Evolutionary conservation across 345 rosid species (phyloP).

Genomic region (Boechera retrofracta): DNA sequence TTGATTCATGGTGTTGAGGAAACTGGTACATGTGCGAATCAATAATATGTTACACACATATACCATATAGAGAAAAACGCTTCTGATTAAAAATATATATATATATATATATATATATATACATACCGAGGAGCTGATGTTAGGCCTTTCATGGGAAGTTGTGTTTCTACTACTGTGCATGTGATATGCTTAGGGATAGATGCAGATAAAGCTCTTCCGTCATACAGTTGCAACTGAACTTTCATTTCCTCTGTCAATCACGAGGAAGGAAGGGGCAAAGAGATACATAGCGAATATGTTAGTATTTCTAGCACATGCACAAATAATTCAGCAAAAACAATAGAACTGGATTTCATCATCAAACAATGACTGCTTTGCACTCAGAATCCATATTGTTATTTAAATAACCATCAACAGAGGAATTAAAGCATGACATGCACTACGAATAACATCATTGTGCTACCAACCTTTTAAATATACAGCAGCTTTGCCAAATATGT

Average conservation of each 20-base stretch:
- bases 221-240: constrained; percentile 71
- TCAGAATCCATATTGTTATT: not conserved
- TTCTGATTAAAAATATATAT: not conserved
- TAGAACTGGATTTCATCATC: not conserved
- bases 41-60: not conserved
- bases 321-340: not conserved
- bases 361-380: not conserved
- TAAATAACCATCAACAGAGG: not conserved
- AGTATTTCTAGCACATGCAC: not conserved
- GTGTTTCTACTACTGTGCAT: constrained; percentile 76
- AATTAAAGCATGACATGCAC: not conserved
- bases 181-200: constrained; percentile 80
- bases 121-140: constrained; percentile 78
- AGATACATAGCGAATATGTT: not conserved
- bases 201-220: constrained; percentile 77
- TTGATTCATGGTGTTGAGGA: not conserved
- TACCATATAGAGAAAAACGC: not conserved
- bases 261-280: not conserved
- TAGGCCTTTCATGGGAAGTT: constrained; percentile 62
- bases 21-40: constrained; percentile 8
- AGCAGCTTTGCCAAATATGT: constrained; percentile 76
- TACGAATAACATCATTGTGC: not conserved
- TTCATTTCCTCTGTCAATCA: constrained; percentile 82
- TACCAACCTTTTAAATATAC: constrained; percentile 75
- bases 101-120: not conserved